Percentiles rank a stretch among this genome's conserved stretches.
phyloP scores from a whole-genome alignment of 805 yeast genomes.

The Saccharomyces jurei region DNA sequence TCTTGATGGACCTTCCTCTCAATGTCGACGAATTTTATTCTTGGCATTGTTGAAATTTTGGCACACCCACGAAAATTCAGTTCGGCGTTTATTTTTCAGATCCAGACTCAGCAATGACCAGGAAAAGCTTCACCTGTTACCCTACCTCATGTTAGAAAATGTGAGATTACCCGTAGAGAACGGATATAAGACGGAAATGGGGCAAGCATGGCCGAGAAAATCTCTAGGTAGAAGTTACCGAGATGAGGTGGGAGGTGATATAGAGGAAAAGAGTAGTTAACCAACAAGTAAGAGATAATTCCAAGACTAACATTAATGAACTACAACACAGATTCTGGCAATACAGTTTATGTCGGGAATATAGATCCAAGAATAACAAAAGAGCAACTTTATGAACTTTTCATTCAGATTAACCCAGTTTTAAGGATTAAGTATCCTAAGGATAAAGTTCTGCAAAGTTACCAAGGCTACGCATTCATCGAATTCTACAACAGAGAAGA shows the following conservation, averaged over 20 bases:
- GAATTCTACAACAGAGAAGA: conserved; percentile 56
- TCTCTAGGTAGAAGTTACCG: not conserved
- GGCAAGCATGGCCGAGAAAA: not conserved
- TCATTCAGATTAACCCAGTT: conserved; percentile 79
- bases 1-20: not conserved
- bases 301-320: no score
- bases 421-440: conserved; percentile 64
- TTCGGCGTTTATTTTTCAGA: not conserved
- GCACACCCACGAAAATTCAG: not conserved
- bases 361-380: conserved; percentile 71
- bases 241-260: not conserved
- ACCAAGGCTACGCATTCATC: conserved; percentile 86
- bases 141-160: no score
- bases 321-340: conserved; percentile 32
- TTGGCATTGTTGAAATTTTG: not conserved
- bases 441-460: conserved; percentile 60
- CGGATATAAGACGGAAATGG: not conserved
- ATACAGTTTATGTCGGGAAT: conserved; percentile 74
- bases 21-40: not conserved
- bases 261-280: not conserved
- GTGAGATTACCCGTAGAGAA: not conserved
- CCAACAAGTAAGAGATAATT: not conserved
- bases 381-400: conserved; percentile 65
- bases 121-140: not conserved
- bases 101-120: not conserved